Base-by-base conservation (phyloP, 257 asterid genomes). In the Solanum dulcamara region DNA sequence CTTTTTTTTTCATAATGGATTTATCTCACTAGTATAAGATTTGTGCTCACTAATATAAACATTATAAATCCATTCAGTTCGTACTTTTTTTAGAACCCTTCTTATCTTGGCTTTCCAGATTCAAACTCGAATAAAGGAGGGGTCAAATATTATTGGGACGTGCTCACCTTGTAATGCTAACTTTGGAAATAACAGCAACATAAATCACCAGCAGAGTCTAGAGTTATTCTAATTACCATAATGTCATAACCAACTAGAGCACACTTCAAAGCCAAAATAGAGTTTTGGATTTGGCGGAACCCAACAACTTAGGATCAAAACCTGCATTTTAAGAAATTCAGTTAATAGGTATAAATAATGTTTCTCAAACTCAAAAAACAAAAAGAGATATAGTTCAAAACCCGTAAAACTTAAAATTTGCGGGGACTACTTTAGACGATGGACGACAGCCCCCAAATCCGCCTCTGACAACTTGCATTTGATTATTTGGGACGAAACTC, bases 261-360 rank as follows among this genome's bases (percentile, higher is more conserved):
- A 91, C 89, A 85, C 37, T 90, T 70, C 80, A 35, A 30, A 30
- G 72, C n/a, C 12, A 64, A 28, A 64, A 64, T 30, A 64, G 11
- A 64, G 72, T 14, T 30, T 13, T 3, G n/a, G 12, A 10, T 55
- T 20, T 22, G 12, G 4, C 6, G 20, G 28, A 55, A 55, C 62
- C 62, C 62, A 55, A 6, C 3, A 55, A 7, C 62, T 20, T 55
- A 20, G 28, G 22, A 11, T 64, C 40, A 64, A 64, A 64, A 3
- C 7, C n/a, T 4, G 8, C 72, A 30, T 64, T 28, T 64, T 13
- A 14, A 13, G 72, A 14, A 13, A 28, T 28, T 64, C 22, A 6
- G 22, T 28, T 0, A 64, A 64, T 30, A 64, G 9, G n/a, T 28
- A 28, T 64, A 62, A 28, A 28, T 14, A 28, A 30, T 28, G 22